Evolutionary conservation across 441 rosid genomes (phyloP).

Genomic region (Rhodomyrtus psidioides): DNA sequence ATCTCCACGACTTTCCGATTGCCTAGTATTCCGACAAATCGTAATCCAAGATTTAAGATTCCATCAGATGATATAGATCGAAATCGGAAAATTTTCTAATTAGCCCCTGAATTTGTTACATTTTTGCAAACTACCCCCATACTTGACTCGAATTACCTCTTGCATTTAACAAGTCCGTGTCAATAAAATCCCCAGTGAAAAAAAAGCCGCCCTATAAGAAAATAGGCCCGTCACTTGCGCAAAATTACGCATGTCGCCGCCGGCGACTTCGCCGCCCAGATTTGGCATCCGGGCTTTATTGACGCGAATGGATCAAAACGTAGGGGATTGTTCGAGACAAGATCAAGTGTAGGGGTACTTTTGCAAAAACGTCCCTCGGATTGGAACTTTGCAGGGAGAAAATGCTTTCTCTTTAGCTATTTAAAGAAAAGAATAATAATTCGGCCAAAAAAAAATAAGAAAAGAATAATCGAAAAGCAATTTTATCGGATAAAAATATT

Average conservation of each 20-base stretch:
- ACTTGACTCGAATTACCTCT: background rate
- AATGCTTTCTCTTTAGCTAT: background rate
- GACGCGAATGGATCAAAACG: background rate
- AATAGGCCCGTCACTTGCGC: background rate
- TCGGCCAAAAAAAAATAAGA: background rate
- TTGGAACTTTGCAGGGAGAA: background rate
- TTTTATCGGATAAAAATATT: accelerated
- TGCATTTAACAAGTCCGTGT: accelerated
- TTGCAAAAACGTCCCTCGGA: background rate
- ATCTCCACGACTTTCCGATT: background rate
- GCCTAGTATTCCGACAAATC: background rate
- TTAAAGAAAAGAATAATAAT: background rate
- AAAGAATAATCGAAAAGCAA: background rate
- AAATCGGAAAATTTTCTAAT: background rate
- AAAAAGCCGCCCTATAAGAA: background rate
- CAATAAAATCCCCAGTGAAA: background rate
- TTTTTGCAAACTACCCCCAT: background rate
- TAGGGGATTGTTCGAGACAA: background rate
- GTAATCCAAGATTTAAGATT: background rate
- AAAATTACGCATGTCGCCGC: too few relatives aligned
- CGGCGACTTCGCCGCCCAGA: background rate
- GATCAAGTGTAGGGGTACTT: background rate
- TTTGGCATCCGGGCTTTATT: background rate
- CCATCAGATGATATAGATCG: background rate
- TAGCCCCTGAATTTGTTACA: background rate